Evolutionary conservation across 2,329 filamentous ascomycete species (phyloP), one percentile per base, ranked within the genome.

Genomic region (Aspergillus tubingensis): DNA sequence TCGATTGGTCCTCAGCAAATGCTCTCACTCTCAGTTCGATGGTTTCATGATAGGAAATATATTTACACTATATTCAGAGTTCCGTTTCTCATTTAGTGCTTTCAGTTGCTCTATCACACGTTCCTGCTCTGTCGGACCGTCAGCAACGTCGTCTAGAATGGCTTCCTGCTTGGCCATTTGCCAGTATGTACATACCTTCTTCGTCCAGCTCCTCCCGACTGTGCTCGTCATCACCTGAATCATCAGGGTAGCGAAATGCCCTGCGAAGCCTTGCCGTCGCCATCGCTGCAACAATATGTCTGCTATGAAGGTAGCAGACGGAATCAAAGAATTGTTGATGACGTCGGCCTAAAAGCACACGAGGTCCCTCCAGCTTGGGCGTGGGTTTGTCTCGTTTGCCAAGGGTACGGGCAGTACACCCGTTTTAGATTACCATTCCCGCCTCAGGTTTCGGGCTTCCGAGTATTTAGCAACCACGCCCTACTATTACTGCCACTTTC

Each of bases 201-300:
- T 93, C 90, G 73, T 95, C 91, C 62, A 95, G 80, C 58, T 87
- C 85, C 66, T 87, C 83, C 11, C 85, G 83, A 30, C 81, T 76
- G 72, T 83, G 81, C 38, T 84, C 81, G 43, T 80, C 79, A 48
- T 80, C 78, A 63, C 82, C 80, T 51, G 83, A 82, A 68, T 89
- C 86, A 59, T 80, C 77, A 4, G 89, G 89, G 77, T 94, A 95
- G 62, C 84, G 85, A 77, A 96, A 95, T 8, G 90, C 89, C 69
- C 85, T 89, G 70, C 92, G 88, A 48, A 95, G 80, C 64, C 90
- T 87, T 55, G 90, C 80, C 43, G 83, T 77, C 58, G 81, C 78
- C 82, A 83, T 83, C 8, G 53, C 6, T 32, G 15, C 23, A 21
- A 6, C 3, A n/a, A 8, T 30, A 36, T 21, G 17, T 5, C 10